A percentile compares a stretch with the other conserved stretches of the same genome.
These are phyloP conservation scores for Sphagnum magellanicum DNA, from an alignment of 228 moss, liverwort and hornwort species.

Conservation along the genomic window DNA sequence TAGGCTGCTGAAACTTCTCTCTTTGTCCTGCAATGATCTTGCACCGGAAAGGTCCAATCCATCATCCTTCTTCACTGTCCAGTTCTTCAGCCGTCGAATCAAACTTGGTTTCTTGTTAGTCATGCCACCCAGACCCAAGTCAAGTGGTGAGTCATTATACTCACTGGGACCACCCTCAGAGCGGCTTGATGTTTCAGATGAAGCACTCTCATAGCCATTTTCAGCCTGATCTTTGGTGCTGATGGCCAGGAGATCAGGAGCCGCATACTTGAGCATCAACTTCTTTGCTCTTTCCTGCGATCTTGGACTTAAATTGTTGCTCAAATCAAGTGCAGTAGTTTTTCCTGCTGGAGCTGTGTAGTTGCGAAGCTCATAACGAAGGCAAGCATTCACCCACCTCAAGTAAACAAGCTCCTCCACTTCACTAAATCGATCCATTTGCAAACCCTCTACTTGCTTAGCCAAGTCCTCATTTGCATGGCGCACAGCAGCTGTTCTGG, in stretches of 20 bases:
- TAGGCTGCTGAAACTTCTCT: conserved; percentile 33
- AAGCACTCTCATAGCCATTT: conserved; percentile 62
- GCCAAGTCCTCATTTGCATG: conserved; percentile 74
- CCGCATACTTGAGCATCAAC: conserved; percentile 83
- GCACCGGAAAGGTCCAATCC: conserved; percentile 27
- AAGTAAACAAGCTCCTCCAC: conserved; percentile 89
- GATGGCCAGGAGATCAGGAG: conserved; percentile 37
- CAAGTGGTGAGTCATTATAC: conserved; percentile 45
- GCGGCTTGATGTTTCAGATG: conserved; percentile 56
- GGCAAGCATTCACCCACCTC: conserved; percentile 91
- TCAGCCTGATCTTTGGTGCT: conserved; percentile 49
- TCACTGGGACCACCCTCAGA: conserved; percentile 33
- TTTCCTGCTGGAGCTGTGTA: conserved; percentile 42
- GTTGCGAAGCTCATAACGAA: conserved; percentile 80
- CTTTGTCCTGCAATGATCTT: conserved; percentile 15
- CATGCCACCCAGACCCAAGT: conserved; percentile 25
- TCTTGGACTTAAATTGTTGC: conserved; percentile 73
- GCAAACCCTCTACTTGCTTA: conserved; percentile 82
- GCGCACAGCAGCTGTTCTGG: conserved; percentile 47
- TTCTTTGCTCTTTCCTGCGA: conserved; percentile 76
- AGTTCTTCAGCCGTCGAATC: conserved; percentile 67
- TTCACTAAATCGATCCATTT: conserved; percentile 78
- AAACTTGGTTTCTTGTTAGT: conserved; percentile 42
- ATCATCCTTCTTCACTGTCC: conserved; percentile 52
- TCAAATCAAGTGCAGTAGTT: conserved; percentile 58